Evolutionary conservation across 1,284 basidiomycete genomes (phyloP), one percentile per base, ranked within the genome.

Genomic region (Austropuccinia psidii): DNA sequence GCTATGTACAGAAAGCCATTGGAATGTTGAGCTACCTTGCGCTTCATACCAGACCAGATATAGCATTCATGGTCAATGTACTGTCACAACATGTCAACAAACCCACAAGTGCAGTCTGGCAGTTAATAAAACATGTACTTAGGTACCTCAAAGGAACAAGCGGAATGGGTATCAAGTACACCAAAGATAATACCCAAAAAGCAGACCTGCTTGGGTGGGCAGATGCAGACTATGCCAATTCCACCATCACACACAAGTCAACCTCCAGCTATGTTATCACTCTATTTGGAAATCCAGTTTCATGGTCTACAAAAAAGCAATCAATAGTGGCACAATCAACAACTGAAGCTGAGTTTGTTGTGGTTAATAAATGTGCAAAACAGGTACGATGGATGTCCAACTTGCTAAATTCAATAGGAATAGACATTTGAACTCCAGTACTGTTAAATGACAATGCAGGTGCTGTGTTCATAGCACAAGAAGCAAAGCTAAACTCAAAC

Each of bases 251-350:
- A 7, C 43, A 62, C n/a, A 45, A 45, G 24, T 62, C 43, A 5
- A 64, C n/a, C 9, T 64, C 61, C 15, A 33, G 61, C 15, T 64
- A 45, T 33, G 43, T 49, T 13, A 35, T 64, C 43, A 31, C 61
- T 4, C 19, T 64, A 1, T 49, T 33, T n/a, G 43, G 61, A 2
- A 64, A 33, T 49, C 43, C 43, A 5, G 37, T 64, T 21, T 64
- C 1, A 19, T 64, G 41, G 61, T 29, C 21, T 1, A 49, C 41
- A 4, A 64, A 64, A n/a, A 64, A 64, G 27, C 41, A 47, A 49
- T 27, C 61, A 24, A 19, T 64, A 1, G 43, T 64, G n/a, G 41
- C 61, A 19, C 61, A 64, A 64, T 64, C 24, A n/a, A 64, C 43
- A 19, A 64, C 27, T 29, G 61, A 49, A 35, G 39, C 58, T 2